Evolutionary conservation across 208 protist species (phyloP), one percentile per base, ranked within the genome.

Genomic region (Acanthamoeba castellanii): DNA sequence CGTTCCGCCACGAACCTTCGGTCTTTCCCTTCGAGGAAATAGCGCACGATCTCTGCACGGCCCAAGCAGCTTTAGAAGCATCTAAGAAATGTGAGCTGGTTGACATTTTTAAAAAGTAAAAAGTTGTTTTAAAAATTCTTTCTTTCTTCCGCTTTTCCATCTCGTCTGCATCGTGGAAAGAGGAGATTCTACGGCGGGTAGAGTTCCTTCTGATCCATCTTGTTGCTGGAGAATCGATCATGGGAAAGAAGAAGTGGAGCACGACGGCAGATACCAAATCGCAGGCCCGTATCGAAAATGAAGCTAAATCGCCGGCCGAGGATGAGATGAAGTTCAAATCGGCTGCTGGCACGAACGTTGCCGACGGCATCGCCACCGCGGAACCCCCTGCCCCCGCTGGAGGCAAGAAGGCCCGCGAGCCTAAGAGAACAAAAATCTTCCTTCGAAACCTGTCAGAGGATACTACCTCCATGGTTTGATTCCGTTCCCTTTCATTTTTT

Each of bases 391-490:
- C 50, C 6, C 27, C 47, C 7, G 7, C 42, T 42, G 52, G 50
- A 16, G 45, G 45, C 18, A 47, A 32, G 52, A 89, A 89, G 55
- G 27, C 25, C 6, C 64, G 37, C 6, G 82, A 89, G 45, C 47
- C 55, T 1, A 89, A 89, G 55, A 89, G 55, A 50, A 89, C 27
- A 13, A 89, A 89, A 66, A 59, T 89, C 55, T 89, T 89, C 52
- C 42, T 89, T 9, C 4, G n/a, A 59, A 89, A 89, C 45, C 45
- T 89, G 37, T 66, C 82, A 64, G 42, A 32, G 55, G 82, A 89
- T 22, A 89, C 82, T 5, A 89, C 82, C 47, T 68, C 82, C 32
- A 66, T 66, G 52, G 55, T 89, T 78, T 22, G 32, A 55, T 59
- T 87, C 37, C 37, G 16, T 27, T 76, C 18, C 4, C 32, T 76